Conservation (phyloP, 768 basidiomycete genomes). For the Suillus tomentosus region DNA sequence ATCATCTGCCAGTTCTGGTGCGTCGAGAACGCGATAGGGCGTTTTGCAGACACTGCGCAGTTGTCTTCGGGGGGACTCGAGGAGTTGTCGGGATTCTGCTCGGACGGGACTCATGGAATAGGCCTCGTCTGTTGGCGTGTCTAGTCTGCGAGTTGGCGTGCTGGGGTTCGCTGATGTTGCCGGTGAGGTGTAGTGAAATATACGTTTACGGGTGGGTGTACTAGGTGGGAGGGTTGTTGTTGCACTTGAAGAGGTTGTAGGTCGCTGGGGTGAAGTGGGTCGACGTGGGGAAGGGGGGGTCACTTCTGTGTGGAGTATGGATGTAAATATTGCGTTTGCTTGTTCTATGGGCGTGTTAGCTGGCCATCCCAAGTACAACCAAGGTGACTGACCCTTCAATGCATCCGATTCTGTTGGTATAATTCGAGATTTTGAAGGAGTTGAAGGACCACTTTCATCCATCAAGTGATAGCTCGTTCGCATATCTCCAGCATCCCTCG, state of each 20-base stretch:
- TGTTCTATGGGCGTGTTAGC: conserved; percentile 52
- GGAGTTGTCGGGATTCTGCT: conserved; percentile 75
- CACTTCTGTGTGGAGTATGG: conserved; percentile 76
- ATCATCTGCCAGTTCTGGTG: conserved; percentile 96
- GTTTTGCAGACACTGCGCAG: conserved; percentile 89
- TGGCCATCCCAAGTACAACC: background rate
- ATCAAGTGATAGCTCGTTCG: conserved; percentile 64
- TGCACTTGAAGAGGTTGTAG: conserved; percentile 31
- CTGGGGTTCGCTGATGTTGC: conserved; percentile 54
- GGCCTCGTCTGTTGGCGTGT: conserved; percentile 83
- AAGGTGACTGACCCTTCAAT: conserved; percentile 60
- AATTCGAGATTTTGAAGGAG: conserved; percentile 60
- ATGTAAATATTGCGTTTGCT: conserved; percentile 80
- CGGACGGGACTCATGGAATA: conserved; percentile 92
- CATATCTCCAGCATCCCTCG: conserved; percentile 58
- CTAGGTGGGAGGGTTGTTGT: conserved; percentile 44
- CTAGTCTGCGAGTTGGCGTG: conserved; percentile 62
- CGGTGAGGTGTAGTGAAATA: conserved; percentile 71
- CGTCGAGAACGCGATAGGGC: conserved; percentile 95
- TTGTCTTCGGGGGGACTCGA: conserved; percentile 82
- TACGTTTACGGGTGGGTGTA: conserved; percentile 54
- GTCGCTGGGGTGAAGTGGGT: conserved; percentile 62
- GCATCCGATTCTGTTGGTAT: conserved; percentile 75
- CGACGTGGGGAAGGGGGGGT: conserved; percentile 68
- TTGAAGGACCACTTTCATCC: conserved; percentile 55